Conservation (phyloP, 2,329 filamentous ascomycete genomes). For the Fusarium foetens region DNA sequence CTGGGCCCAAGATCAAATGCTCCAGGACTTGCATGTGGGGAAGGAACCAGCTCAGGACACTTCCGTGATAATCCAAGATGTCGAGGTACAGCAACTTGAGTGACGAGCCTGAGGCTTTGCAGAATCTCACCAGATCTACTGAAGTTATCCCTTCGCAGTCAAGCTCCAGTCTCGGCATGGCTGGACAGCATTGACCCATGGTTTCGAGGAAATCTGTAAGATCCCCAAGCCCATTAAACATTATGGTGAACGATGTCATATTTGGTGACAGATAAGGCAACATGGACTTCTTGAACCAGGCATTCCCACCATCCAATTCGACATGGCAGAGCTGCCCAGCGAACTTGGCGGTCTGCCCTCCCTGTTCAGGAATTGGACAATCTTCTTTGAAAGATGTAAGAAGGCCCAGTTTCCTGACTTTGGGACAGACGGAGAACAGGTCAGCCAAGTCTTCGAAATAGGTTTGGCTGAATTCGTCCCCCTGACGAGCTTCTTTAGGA, state of each 20-base stretch:
- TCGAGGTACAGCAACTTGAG: background rate
- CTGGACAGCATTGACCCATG: background rate
- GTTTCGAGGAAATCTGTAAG: background rate
- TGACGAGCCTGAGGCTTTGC: background rate
- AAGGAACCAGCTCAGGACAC: fast-evolving
- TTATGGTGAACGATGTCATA: fast-evolving
- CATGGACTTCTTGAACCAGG: background rate
- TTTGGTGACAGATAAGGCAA: background rate
- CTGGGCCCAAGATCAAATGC: background rate
- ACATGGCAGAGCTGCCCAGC: background rate
- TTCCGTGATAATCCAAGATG: background rate
- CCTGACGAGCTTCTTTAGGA: fast-evolving
- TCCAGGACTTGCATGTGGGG: background rate
- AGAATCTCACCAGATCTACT: background rate
- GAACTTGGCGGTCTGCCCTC: background rate
- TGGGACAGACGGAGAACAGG: background rate
- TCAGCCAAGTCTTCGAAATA: background rate
- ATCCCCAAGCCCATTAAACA: fast-evolving
- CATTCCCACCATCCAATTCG: fast-evolving
- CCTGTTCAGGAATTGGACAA: background rate
- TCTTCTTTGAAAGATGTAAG: fast-evolving
- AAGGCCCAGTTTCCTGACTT: background rate
- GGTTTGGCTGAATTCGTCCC: background rate
- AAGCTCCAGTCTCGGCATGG: background rate
- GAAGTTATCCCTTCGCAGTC: fast-evolving